Evolutionary conservation across 2,329 filamentous ascomycete genomes (phyloP).

Genomic region (Ceratocystiopsis brevicomis): DNA sequence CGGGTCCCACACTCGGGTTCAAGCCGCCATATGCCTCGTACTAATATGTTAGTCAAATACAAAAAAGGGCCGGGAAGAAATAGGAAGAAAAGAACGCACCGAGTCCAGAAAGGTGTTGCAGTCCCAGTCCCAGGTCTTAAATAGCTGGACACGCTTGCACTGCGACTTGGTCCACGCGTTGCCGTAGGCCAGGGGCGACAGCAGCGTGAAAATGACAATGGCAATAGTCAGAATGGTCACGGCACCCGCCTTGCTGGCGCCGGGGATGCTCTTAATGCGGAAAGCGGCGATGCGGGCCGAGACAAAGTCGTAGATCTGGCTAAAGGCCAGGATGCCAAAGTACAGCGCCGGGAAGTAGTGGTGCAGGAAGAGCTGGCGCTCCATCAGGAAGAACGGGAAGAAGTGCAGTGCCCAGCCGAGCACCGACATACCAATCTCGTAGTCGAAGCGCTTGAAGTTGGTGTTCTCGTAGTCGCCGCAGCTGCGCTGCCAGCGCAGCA

Average conservation of each 20-base stretch:
- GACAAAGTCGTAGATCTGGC: conserved; percentile 73
- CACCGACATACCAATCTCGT: conserved; percentile 78
- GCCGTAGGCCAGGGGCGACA: conserved; percentile 77
- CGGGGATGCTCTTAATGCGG: conserved; percentile 48
- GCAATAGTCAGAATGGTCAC: conserved; percentile 56
- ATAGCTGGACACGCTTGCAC: conserved; percentile 73
- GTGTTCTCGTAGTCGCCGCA: conserved; percentile 67
- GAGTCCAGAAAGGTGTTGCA: conserved; percentile 81
- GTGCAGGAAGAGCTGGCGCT: conserved; percentile 92
- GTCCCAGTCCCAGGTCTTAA: conserved; percentile 89
- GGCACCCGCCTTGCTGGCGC: conserved; percentile 56
- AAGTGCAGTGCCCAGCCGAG: conserved; percentile 96
- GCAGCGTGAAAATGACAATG: conserved; percentile 63
- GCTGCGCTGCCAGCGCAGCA: conserved; percentile 87
- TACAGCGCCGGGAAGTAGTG: conserved; percentile 96
- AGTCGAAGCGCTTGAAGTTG: conserved; percentile 92
- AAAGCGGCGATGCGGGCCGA: conserved; percentile 53
- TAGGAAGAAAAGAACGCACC: conserved; percentile 38
- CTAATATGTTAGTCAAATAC: background rate
- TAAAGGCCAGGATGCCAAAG: conserved; percentile 78
- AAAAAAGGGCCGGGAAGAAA: background rate
- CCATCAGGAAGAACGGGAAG: conserved; percentile 97
- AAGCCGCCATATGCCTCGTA: too few relatives aligned
- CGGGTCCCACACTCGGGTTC: too few relatives aligned
- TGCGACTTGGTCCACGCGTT: conserved; percentile 83